Percentiles rank a stretch among this genome's conserved stretches.
phyloP scores from a whole-genome alignment of 176 grass and related monocot species.

The Melocanna baccifera region DNA sequence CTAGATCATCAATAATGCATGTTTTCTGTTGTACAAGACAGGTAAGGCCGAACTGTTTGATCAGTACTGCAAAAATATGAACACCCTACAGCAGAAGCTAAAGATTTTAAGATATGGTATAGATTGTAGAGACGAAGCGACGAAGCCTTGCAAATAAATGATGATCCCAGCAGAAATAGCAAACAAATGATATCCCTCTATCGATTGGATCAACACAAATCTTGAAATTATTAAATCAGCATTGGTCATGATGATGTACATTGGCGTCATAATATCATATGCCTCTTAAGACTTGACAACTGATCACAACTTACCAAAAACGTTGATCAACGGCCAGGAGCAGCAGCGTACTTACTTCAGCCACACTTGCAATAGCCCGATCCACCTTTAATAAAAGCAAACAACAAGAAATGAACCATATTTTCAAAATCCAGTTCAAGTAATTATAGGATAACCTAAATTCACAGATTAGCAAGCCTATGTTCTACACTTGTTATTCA shows the following conservation, averaged over 20 bases:
- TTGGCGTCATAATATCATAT: too few relatives aligned
- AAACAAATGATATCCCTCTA: background rate
- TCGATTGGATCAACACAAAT: background rate
- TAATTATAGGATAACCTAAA: background rate
- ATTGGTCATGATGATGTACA: background rate
- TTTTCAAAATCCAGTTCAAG: background rate
- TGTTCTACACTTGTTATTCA: too few relatives aligned
- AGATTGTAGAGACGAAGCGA: conserved; percentile 89
- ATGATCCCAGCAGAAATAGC: conserved; percentile 6
- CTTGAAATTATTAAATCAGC: background rate
- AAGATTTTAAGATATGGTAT: conserved; percentile 50
- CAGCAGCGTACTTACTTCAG: too few relatives aligned
- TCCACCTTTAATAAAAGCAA: too few relatives aligned
- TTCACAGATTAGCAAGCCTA: background rate
- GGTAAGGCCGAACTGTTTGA: background rate
- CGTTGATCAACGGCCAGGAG: too few relatives aligned
- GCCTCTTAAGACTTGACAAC: too few relatives aligned
- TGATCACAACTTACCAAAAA: too few relatives aligned
- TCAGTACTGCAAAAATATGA: background rate
- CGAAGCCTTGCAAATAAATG: conserved; percentile 68
- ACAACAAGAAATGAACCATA: too few relatives aligned
- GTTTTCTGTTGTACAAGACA: background rate
- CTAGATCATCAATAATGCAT: background rate
- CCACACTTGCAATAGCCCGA: too few relatives aligned
- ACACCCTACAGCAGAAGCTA: background rate